phyloP scores from a whole-genome alignment of 257 asterid species.

The Schizonepeta tenuifolia region DNA sequence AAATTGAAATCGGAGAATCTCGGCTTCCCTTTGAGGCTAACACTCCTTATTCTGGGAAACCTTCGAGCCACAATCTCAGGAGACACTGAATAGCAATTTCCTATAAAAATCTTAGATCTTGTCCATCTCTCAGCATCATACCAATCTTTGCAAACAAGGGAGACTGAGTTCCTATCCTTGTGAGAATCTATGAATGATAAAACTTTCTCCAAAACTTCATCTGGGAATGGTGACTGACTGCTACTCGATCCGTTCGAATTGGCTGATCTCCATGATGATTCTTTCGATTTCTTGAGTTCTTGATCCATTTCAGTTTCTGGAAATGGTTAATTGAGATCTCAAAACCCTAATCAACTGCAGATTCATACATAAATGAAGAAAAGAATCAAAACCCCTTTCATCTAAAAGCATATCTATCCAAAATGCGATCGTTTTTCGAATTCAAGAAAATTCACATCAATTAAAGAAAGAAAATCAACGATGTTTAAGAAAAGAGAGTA shows the following conservation, averaged over 20 bases:
- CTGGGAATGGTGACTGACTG: slow-evolving; percentile 57
- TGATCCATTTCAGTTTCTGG: slow-evolving; percentile 53
- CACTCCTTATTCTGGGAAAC: slow-evolving; percentile 67
- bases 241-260: slow-evolving; percentile 41
- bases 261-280: slow-evolving; percentile 38
- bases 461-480: neutral
- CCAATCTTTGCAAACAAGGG: too few species aligned
- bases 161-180: too few species aligned
- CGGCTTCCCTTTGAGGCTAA: slow-evolving; percentile 74
- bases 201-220: slow-evolving; percentile 76
- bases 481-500: too few species aligned
- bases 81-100: slow-evolving; percentile 79
- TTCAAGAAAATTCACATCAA: neutral
- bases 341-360: slow-evolving; percentile 38
- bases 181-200: too few species aligned
- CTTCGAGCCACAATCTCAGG: slow-evolving; percentile 77
- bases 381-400: slow-evolving; percentile 27
- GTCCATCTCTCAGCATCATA: too few species aligned
- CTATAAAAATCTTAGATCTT: slow-evolving; percentile 69
- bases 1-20: slow-evolving; percentile 79
- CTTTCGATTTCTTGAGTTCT: slow-evolving; percentile 48
- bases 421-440: slow-evolving; percentile 12
- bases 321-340: slow-evolving; percentile 37
- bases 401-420: neutral
- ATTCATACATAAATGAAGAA: slow-evolving; percentile 14